These are phyloP conservation scores for Colletotrichum sp. DNA, from an alignment of 2,329 filamentous ascomycete genomes.

Conservation along the genomic window DNA sequence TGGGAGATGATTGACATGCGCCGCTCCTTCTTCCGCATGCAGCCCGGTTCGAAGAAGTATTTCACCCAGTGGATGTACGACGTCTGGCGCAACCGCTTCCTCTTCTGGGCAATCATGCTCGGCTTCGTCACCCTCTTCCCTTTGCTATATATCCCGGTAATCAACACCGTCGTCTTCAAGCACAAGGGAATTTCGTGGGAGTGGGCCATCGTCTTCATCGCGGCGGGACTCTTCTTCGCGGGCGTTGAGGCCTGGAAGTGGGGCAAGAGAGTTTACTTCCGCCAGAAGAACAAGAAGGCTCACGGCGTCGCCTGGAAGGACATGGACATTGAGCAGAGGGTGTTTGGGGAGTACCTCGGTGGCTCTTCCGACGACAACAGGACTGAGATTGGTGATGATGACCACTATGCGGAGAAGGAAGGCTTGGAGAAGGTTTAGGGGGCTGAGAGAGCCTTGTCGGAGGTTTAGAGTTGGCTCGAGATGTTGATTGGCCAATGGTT, in stretches of 20 bases:
- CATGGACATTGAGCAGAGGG: conserved; percentile 12
- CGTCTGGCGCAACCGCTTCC: conserved; percentile 52
- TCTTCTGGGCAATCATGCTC: conserved; percentile 54
- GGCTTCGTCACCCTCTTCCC: conserved; percentile 40
- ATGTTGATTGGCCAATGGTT: too few species aligned
- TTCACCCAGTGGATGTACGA: conserved; percentile 65
- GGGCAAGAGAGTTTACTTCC: conserved; percentile 41
- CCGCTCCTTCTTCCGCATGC: conserved; percentile 69
- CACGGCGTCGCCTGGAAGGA: conserved; percentile 5
- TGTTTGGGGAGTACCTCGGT: background rate
- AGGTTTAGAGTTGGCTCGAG: background rate
- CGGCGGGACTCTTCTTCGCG: conserved; percentile 50
- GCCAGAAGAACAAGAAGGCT: background rate
- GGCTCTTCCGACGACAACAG: background rate
- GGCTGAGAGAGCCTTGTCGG: background rate
- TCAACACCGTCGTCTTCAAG: conserved; percentile 56
- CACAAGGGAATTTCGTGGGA: conserved; percentile 46
- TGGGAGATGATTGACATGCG: conserved; percentile 73
- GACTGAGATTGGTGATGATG: background rate
- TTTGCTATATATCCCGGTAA: conserved; percentile 52
- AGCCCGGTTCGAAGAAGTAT: conserved; percentile 58
- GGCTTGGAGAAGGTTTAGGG: background rate
- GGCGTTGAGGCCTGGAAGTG: conserved; percentile 58
- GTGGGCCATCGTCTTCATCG: conserved; percentile 56
- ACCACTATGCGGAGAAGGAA: background rate